Evolutionary conservation across 495 filamentous ascomycete species (phyloP), one percentile per base, ranked within the genome.

Genomic region (Xylaria acuta): DNA sequence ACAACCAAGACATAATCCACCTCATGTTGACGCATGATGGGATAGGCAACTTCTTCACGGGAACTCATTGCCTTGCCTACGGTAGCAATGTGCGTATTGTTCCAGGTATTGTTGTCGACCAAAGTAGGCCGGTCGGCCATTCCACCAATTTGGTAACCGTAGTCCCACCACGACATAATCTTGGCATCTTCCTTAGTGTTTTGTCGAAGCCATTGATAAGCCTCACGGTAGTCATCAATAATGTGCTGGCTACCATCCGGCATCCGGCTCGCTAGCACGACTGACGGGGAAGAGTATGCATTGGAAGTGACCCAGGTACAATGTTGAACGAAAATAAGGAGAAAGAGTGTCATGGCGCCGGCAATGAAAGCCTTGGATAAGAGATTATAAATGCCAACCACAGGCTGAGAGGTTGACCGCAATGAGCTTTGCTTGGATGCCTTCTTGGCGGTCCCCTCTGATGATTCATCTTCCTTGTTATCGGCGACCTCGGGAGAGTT

Each of bases 131-230:
- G 90, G 81, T 99, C 97, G 45, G 97, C 97, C 97, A 99, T 99
- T 70, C 97, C 97, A 84, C 97, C 97, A 80, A 99, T 99, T 83
- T 99, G 97, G 84, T 99, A 99, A 64, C 97, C 97, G 75, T 99
- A 99, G 80, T 99, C 97, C 97, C 97, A 99, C 97, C 97, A 99
- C 20, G 94, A 95, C 97, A 98, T 98, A 78, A 99, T 92, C 88
- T 99, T 99, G 75, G 97, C 95, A 78, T 97, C 92, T 59, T 94
- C 88, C 22, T 90, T 86, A 3, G 97, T 98, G 81, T 99, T 99
- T 82, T 98, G 97, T 74, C 97, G 92, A 60, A 99, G 91, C 97
- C 97, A 99, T 83, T 99, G 97, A 86, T 99, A 99, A 3, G 97
- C 97, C 86, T 99, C 97, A 78, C 97, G 92, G 82, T 99, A 99